A percentile compares a stretch with the other conserved stretches of the same genome.
These are phyloP conservation scores for Termitomyces heimii DNA, from an alignment of 768 basidiomycete genomes.

Conservation along the genomic window DNA sequence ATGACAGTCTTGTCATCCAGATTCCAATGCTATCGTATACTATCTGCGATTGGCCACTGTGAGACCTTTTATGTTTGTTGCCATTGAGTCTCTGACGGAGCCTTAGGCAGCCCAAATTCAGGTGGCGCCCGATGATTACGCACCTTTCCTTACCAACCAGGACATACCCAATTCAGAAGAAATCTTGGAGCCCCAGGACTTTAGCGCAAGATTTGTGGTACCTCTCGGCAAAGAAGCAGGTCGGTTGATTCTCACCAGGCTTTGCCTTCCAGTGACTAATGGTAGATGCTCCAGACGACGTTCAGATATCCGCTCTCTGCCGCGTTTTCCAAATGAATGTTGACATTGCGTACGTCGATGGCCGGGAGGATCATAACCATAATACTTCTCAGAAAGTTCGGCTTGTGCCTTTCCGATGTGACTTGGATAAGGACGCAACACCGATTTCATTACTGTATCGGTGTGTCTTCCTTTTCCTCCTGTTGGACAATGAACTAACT, in stretches of 20 bases:
- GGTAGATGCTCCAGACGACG: constrained; percentile 50
- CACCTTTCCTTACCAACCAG: constrained; percentile 63
- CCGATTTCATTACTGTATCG: constrained; percentile 71
- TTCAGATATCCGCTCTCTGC: constrained; percentile 75
- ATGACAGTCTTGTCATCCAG: constrained; percentile 23
- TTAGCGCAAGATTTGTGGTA: constrained; percentile 78
- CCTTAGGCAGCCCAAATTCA: constrained; percentile 69
- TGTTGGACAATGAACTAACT: not conserved
- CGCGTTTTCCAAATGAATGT: constrained; percentile 62
- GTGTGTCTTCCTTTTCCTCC: constrained; percentile 27
- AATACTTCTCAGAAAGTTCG: constrained; percentile 36
- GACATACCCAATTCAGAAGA: constrained; percentile 53
- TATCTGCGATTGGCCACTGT: constrained; percentile 78
- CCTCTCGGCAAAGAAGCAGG: constrained; percentile 75
- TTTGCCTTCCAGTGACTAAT: not conserved
- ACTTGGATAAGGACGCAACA: constrained; percentile 29
- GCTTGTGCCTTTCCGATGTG: constrained; percentile 60
- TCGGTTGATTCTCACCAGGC: constrained; percentile 18
- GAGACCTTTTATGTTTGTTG: constrained; percentile 7
- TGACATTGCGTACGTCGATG: constrained; percentile 78
- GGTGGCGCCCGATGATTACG: constrained; percentile 50
- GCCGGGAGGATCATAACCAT: constrained; percentile 25
- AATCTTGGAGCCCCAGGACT: constrained; percentile 50
- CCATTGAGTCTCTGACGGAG: not conserved
- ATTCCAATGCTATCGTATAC: constrained; percentile 69